phyloP scores from a whole-genome alignment of 371 early-diverging fungal species.

The Fennellomyces sp. region DNA sequence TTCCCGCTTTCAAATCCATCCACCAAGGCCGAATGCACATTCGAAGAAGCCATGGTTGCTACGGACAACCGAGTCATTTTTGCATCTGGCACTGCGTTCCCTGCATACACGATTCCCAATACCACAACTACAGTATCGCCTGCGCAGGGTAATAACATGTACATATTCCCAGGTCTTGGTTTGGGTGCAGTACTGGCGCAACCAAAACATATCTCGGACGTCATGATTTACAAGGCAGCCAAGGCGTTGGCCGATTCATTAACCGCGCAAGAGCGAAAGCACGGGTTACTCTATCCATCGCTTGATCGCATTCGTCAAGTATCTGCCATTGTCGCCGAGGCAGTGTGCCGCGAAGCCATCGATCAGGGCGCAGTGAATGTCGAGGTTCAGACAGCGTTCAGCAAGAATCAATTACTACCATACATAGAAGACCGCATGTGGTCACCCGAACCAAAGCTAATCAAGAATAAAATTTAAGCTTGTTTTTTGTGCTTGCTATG shows the following conservation, averaged over 20 bases:
- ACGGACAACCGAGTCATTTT: constrained; percentile 88
- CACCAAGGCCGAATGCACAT: constrained; percentile 91
- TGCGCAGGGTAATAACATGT: constrained; percentile 91
- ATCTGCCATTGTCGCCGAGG: constrained; percentile 74
- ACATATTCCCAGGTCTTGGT: constrained; percentile 90
- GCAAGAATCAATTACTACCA: constrained; percentile 13
- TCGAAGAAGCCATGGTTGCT: constrained; percentile 82
- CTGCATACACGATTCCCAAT: constrained; percentile 73
- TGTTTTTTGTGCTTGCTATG: not conserved
- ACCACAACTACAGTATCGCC: constrained; percentile 33
- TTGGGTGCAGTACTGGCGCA: constrained; percentile 78
- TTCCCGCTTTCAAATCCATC: constrained; percentile 94
- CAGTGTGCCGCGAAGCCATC: constrained; percentile 69
- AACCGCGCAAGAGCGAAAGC: constrained; percentile 62
- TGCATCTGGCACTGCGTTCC: constrained; percentile 96
- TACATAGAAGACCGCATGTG: constrained; percentile 55
- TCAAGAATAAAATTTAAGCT: not conserved
- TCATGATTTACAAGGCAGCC: constrained; percentile 80
- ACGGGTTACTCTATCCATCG: constrained; percentile 80
- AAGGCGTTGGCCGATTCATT: constrained; percentile 79
- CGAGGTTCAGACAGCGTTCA: constrained; percentile 20
- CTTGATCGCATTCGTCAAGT: constrained; percentile 84
- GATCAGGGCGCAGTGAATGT: constrained; percentile 53
- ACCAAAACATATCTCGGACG: constrained; percentile 70
- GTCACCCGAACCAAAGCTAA: constrained; percentile 20